Evolutionary conservation across 208 protist genomes (phyloP), one percentile per base, ranked within the genome.

Genomic region (Leishmania mexicana): DNA sequence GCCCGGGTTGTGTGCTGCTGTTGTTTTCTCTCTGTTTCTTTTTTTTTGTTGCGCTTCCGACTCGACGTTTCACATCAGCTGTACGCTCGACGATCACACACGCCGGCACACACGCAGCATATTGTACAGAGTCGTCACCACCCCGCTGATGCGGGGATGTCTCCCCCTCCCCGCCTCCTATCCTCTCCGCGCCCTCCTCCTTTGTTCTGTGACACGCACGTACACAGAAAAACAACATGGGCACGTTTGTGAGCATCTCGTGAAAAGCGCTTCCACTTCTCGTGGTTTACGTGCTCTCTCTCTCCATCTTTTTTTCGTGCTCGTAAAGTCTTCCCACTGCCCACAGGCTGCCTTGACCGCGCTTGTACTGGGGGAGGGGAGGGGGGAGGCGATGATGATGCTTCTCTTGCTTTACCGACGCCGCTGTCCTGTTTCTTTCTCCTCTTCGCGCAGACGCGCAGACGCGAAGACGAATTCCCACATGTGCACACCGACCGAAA

Each of bases 1-100:
- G 53, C 47, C 35, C 51, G 38, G 5, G 54, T 78, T 78, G 74
- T n/a, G 74, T 78, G 17, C n/a, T n/a, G 47, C 11, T 49, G 54
- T 47, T 7, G 60, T 38, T 67, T 42, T 5, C 49, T 60, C n/a
- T 76, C 45, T 8, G 45, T 49, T 47, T 53, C 7, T 28, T 15
- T 24, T 57, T 6, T 75, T 58, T 75, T 3, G 57, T 62, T 76
- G 17, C n/a, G 49, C 31, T 17, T 57, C 38, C 8, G 49, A 1
- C 51, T 76, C n/a, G n/a, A 40, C 72, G 8, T 38, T 2, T 40
- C 60, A 21, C 60, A 67, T n/a, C 13, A 67, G 10, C 60, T 38
- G 24, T n/a, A 21, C n/a, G 13, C 11, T 38, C 2, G 10, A 38
- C 8, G 13, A 15, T 31, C 13, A 40, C 60, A 19, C 31, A 0